Evolutionary conservation across 2,329 filamentous ascomycete species (phyloP).

Genomic region (Fusarium poae): DNA sequence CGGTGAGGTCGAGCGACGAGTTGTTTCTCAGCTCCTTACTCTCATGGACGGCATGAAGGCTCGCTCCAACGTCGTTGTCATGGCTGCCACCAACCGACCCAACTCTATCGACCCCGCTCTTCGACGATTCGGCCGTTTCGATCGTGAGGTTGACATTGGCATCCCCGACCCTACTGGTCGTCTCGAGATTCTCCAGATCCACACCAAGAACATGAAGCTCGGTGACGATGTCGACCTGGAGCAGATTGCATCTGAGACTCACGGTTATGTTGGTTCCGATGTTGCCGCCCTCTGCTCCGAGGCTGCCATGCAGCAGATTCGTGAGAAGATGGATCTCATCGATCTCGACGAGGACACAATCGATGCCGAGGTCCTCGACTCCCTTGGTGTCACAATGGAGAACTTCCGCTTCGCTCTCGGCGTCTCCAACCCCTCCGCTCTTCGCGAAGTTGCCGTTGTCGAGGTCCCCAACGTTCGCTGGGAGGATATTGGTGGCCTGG

Average conservation of each 20-base stretch:
- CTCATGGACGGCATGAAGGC: constrained; percentile 99
- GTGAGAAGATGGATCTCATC: constrained; percentile 99
- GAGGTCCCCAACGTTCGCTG: constrained; percentile 99
- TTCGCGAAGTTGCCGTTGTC: constrained; percentile 98
- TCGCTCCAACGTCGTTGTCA: constrained; percentile 97
- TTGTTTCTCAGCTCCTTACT: constrained; percentile 95
- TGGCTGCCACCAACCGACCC: constrained; percentile 98
- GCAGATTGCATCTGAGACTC: constrained; percentile 95
- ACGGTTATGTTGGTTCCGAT: constrained; percentile 99
- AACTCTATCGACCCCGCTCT: constrained; percentile 99
- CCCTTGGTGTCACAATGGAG: constrained; percentile 98
- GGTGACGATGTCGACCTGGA: constrained; percentile 96
- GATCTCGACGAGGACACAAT: constrained; percentile 99
- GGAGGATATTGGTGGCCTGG: constrained; percentile 99
- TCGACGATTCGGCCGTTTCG: constrained; percentile 97
- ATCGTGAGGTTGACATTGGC: constrained; percentile 98
- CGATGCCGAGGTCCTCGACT: constrained; percentile 97
- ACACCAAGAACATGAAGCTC: constrained; percentile 99
- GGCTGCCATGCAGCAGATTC: constrained; percentile 99
- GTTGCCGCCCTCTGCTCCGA: constrained; percentile 98
- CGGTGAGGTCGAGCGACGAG: constrained; percentile 97
- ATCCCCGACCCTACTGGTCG: constrained; percentile 98
- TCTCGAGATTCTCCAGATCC: constrained; percentile 98
- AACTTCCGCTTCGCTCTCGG: constrained; percentile 99
- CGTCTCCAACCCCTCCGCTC: constrained; percentile 97